These are phyloP conservation scores for Annulohypoxylon nitens DNA, from an alignment of 495 filamentous ascomycete species.

Conservation along the genomic window DNA sequence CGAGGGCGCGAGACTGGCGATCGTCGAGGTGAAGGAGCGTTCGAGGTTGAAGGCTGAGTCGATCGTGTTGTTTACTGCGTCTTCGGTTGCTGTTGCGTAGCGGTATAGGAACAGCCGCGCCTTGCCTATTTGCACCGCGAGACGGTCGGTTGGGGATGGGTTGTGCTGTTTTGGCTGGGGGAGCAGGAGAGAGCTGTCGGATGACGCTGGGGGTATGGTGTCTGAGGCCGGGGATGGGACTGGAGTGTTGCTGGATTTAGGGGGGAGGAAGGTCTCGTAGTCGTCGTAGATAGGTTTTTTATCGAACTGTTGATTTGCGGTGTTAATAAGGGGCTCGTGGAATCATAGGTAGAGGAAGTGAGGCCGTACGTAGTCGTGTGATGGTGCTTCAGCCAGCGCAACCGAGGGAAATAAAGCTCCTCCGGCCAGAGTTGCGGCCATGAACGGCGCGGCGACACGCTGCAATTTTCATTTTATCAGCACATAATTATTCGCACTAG, in stretches of 20 bases:
- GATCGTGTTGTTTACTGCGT: constrained; percentile 80
- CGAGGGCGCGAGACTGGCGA: constrained; percentile 87
- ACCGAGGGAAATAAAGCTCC: constrained; percentile 59
- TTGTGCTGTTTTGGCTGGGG: constrained; percentile 57
- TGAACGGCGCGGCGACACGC: constrained; percentile 62
- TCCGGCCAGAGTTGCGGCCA: constrained; percentile 61
- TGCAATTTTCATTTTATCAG: constrained; percentile 34
- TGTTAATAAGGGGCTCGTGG: constrained; percentile 5
- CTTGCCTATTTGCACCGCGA: constrained; percentile 83
- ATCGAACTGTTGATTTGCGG: constrained; percentile 53
- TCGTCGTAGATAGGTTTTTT: constrained; percentile 94
- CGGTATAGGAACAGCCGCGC: constrained; percentile 85
- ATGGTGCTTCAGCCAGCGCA: constrained; percentile 61
- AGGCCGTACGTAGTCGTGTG: constrained; percentile 53
- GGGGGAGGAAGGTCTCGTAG: constrained; percentile 60
- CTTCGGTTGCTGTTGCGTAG: constrained; percentile 78
- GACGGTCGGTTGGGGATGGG: constrained; percentile 89
- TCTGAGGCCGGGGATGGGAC: constrained; percentile 49
- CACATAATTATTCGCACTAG: constrained; percentile 19
- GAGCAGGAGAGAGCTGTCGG: constrained; percentile 32
- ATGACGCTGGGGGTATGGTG: constrained; percentile 46
- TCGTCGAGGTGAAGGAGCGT: constrained; percentile 83
- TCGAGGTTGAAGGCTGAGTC: constrained; percentile 82
- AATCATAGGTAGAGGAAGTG: constrained; percentile 10
- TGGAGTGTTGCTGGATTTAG: constrained; percentile 52